Conservation (phyloP, 331 rosid species). For the Quercus phellos region DNA sequence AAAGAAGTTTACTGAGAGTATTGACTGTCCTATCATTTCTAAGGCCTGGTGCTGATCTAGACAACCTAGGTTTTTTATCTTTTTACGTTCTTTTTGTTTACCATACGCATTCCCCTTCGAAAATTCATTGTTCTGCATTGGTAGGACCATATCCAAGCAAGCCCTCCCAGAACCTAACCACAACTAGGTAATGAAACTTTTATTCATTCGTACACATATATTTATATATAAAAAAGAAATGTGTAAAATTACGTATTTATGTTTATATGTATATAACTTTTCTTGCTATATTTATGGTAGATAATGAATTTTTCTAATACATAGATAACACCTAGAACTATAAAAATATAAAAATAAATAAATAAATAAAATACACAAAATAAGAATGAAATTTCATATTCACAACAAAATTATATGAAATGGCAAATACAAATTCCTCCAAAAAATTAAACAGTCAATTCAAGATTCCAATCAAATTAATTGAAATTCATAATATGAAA, state of each 20-base stretch:
- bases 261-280: too few species aligned
- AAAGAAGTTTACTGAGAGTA: too few species aligned
- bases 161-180: not conserved
- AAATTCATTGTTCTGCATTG: too few species aligned
- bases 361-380: not conserved
- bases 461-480: not conserved
- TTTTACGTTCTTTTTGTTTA: too few species aligned
- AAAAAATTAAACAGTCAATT: not conserved
- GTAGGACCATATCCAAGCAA: not conserved
- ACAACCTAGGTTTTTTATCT: too few species aligned
- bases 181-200: not conserved
- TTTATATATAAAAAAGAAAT: not conserved
- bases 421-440: not conserved
- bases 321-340: not conserved
- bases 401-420: not conserved
- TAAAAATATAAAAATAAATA: not conserved
- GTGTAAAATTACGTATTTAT: too few species aligned
- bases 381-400: not conserved
- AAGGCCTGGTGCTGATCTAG: too few species aligned
- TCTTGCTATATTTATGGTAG: too few species aligned
- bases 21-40: too few species aligned
- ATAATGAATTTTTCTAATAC: not conserved
- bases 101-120: too few species aligned
- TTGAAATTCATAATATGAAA: not conserved
- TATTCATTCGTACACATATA: not conserved